Conservation (phyloP, 2,329 filamentous ascomycete genomes). For the Alternaria sp. region DNA sequence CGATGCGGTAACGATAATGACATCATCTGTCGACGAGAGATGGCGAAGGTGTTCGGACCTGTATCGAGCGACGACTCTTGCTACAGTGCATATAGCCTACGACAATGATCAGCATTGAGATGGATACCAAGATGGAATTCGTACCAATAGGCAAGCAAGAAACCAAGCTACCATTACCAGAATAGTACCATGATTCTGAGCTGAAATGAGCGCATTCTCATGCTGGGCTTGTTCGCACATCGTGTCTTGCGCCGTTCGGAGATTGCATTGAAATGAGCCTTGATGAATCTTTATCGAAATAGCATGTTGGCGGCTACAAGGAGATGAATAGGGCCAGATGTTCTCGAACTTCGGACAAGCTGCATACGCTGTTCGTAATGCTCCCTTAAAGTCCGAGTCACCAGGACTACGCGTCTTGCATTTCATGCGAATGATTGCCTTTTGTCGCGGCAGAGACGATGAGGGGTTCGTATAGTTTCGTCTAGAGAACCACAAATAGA, state of each 20-base stretch:
- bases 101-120: slow-evolving; percentile 4
- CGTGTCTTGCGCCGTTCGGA: slow-evolving; percentile 16
- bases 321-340: slow-evolving; percentile 16
- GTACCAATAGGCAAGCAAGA: slow-evolving; percentile 31
- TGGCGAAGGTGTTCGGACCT: slow-evolving; percentile 15
- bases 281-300: slow-evolving; percentile 24
- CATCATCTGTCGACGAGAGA: slow-evolving; percentile 25
- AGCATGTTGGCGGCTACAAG: slow-evolving; percentile 8
- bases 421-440: slow-evolving; percentile 20
- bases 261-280: slow-evolving; percentile 28
- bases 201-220: slow-evolving; percentile 27
- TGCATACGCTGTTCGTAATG: slow-evolving; percentile 18
- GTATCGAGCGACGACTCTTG: slow-evolving; percentile 24
- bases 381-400: slow-evolving; percentile 20
- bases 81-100: slow-evolving; percentile 27
- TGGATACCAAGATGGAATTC: not conserved
- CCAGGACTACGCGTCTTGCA: slow-evolving; percentile 13
- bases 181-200: slow-evolving; percentile 34
- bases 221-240: slow-evolving; percentile 21
- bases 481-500: slow-evolving; percentile 20
- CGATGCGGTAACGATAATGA: slow-evolving; percentile 24
- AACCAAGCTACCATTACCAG: slow-evolving; percentile 37
- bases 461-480: slow-evolving; percentile 15
- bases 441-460: slow-evolving; percentile 8
- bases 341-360: slow-evolving; percentile 14